Evolutionary conservation across 2,329 filamentous ascomycete genomes (phyloP), one percentile per base, ranked within the genome.

Genomic region (Ophiostoma angusticollis): DNA sequence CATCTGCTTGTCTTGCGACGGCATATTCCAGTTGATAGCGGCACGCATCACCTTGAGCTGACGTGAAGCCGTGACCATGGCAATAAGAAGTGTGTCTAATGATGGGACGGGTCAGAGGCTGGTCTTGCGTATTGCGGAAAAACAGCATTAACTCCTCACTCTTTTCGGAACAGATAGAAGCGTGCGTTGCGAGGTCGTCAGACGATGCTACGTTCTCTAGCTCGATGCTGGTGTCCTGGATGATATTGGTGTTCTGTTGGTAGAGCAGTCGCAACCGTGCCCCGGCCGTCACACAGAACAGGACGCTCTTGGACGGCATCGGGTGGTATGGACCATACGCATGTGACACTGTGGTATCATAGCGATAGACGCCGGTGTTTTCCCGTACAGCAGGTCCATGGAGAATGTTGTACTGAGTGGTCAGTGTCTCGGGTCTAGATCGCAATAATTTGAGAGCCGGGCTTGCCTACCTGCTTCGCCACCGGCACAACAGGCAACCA

Each of bases 101-200:
- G 9, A 18, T 22, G n/a, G n/a, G n/a, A n/a, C n/a, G n/a, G n/a
- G 24, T 37, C 16, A 30, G 35, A 11, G 5, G 6, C 13, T 17
- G 4, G 19, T 9, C 11, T 17, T 28, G 12, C 23, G 13, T 27
- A 14, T 6, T 9, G 14, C 29, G 9, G 11, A 19, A 5, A 6
- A 22, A 19, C 5, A 21, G 12, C 13, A 13, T 28, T 9, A 8
- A 11, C 7, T 19, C 11, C 64, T 52, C 59, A 84, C 82, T 76
- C 58, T 78, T 84, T 40, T 87, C 83, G 3, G 81, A 74, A 42
- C 79, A 73, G 45, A 86, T 65, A 28, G 83, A 72, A 9, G 84
- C 84, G 60, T 93, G 85, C 0, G 84, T 85, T 36, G 89, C 69
- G n/a, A 84, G 57, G 47, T 85, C 80, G 46, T 85, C 77, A 0